Percentiles rank a stretch among this genome's conserved stretches.
phyloP scores from a whole-genome alignment of 2,329 filamentous ascomycete genomes.

The Beauveria bassiana region DNA sequence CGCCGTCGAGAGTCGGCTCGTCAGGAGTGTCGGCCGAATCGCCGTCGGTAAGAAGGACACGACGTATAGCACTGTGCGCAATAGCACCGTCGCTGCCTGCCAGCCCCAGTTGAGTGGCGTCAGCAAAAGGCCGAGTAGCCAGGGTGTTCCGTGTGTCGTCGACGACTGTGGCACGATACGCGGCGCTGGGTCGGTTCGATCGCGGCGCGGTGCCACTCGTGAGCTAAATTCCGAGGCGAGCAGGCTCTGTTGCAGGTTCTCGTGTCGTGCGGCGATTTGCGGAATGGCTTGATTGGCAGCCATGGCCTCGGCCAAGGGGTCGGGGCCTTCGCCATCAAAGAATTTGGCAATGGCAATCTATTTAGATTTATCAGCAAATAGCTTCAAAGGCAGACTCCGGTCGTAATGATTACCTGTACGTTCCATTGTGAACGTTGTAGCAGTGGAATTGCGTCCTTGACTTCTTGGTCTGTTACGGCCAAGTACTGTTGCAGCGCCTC shows the following conservation, averaged over 20 bases:
- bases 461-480: constrained; percentile 76
- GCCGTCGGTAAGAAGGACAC: constrained; percentile 72
- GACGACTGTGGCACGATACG: constrained; percentile 74
- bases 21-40: constrained; percentile 46
- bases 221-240: constrained; percentile 22
- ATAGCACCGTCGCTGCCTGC: constrained; percentile 58
- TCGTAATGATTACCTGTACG: constrained; percentile 55
- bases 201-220: constrained; percentile 19
- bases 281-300: constrained; percentile 52
- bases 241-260: constrained; percentile 63
- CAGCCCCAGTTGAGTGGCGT: constrained; percentile 76
- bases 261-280: constrained; percentile 55
- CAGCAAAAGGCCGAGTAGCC: constrained; percentile 70
- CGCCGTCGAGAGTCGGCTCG: constrained; percentile 43
- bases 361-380: constrained; percentile 2
- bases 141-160: constrained; percentile 60
- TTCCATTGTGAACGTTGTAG: constrained; percentile 92
- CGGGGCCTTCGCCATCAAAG: constrained; percentile 89
- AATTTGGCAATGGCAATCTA: constrained; percentile 95
- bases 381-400: too few species aligned
- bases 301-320: constrained; percentile 70
- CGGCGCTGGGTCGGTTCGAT: constrained; percentile 59
- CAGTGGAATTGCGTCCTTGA: constrained; percentile 67
- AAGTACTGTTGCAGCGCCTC: constrained; percentile 81
- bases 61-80: constrained; percentile 68